These are phyloP conservation scores for Candida saitoana DNA, from an alignment of 805 yeast species.

Conservation along the genomic window DNA sequence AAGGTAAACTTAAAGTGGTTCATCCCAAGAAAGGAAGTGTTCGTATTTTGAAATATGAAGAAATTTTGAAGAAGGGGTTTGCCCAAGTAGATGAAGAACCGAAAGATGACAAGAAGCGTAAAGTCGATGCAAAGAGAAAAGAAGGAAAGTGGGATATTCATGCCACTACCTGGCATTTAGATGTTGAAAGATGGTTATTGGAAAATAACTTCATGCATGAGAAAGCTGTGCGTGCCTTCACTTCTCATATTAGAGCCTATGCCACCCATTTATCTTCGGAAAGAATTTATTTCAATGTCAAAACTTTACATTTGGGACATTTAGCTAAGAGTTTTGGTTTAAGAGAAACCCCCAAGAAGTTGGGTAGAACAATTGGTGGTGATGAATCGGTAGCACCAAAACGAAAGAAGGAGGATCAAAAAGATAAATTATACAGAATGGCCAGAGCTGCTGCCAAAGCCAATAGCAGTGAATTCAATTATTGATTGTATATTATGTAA, in stretches of 20 bases:
- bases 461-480: slow-evolving; percentile 73
- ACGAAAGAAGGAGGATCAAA: slow-evolving; percentile 64
- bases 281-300: slow-evolving; percentile 75
- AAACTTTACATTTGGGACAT: slow-evolving; percentile 87
- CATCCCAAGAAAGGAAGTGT: slow-evolving; percentile 36
- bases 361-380: slow-evolving; percentile 44
- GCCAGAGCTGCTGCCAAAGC: slow-evolving; percentile 67
- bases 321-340: slow-evolving; percentile 91
- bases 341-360: slow-evolving; percentile 87
- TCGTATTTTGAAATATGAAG: slow-evolving; percentile 32
- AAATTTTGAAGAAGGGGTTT: slow-evolving; percentile 29
- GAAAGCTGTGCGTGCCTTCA: slow-evolving; percentile 74
- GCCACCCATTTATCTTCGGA: slow-evolving; percentile 89
- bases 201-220: slow-evolving; percentile 60
- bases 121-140: slow-evolving; percentile 34
- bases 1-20: slow-evolving; percentile 39
- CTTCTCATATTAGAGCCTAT: slow-evolving; percentile 89
- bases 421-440: slow-evolving; percentile 68
- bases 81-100: slow-evolving; percentile 37
- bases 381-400: slow-evolving; percentile 33
- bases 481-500: slow-evolving; percentile 15
- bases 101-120: slow-evolving; percentile 24
- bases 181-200: slow-evolving; percentile 82
- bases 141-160: slow-evolving; percentile 78
- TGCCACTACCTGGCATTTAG: slow-evolving; percentile 95